Conservation (phyloP, 192 early-diverging fungal genomes). For the Coemansia sp. region DNA sequence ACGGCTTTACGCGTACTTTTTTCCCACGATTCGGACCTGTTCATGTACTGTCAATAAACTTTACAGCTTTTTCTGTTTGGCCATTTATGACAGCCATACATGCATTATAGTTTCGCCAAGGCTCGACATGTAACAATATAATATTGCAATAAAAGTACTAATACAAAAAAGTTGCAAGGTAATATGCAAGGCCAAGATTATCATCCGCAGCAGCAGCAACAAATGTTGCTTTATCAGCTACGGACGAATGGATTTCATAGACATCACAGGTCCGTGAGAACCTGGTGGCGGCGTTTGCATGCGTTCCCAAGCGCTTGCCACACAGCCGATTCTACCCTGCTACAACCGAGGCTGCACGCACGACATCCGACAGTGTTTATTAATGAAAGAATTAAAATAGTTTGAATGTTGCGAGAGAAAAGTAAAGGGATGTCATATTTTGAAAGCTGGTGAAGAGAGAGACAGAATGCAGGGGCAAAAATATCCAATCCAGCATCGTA, state of each 20-base stretch:
- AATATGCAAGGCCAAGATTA: not conserved
- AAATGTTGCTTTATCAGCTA: not conserved
- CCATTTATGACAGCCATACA: not conserved
- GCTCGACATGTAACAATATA: too few species aligned
- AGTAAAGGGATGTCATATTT: too few species aligned
- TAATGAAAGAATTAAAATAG: too few species aligned
- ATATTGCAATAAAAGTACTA: too few species aligned
- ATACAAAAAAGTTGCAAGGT: too few species aligned
- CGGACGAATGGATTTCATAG: not conserved
- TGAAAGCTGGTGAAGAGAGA: too few species aligned
- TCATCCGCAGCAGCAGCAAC: not conserved
- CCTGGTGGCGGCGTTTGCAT: not conserved
- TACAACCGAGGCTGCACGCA: too few species aligned
- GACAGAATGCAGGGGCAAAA: too few species aligned
- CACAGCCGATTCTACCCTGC: not conserved
- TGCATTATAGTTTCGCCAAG: not conserved
- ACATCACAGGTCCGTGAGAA: conserved; percentile 4
- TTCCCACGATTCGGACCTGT: conserved; percentile 2
- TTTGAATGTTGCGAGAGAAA: too few species aligned
- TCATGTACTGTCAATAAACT: not conserved
- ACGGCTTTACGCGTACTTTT: not conserved
- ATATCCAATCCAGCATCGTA: too few species aligned
- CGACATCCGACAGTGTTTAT: too few species aligned
- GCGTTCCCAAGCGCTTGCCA: not conserved
- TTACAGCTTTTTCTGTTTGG: not conserved